These are phyloP conservation scores for Senna tora DNA, from an alignment of 306 rosid species.

Conservation along the genomic window DNA sequence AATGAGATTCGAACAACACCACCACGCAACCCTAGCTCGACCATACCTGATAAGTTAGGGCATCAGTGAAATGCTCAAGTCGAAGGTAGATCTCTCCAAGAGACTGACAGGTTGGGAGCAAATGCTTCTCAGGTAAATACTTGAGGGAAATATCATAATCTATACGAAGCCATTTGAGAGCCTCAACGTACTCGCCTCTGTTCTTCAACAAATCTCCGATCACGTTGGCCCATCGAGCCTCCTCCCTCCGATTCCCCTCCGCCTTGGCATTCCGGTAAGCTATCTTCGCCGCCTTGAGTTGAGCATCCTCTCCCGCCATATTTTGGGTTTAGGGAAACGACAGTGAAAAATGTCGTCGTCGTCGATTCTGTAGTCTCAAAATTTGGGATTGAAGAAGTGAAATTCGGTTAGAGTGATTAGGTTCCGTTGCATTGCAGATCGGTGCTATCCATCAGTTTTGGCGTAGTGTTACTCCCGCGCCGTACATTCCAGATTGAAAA, in stretches of 20 bases:
- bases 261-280: constrained; percentile 65
- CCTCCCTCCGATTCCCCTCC: constrained; percentile 81
- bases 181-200: constrained; percentile 74
- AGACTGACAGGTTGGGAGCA: constrained; percentile 85
- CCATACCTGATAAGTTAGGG: constrained; percentile 72
- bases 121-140: constrained; percentile 59
- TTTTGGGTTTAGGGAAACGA: neutral
- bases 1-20: neutral
- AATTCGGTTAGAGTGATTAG: too few relatives aligned
- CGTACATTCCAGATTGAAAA: constrained; percentile 16
- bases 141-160: constrained; percentile 69
- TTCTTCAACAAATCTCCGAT: constrained; percentile 68
- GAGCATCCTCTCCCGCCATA: constrained; percentile 53
- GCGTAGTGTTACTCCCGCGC: constrained; percentile 18
- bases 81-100: constrained; percentile 90
- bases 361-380: neutral
- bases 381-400: too few relatives aligned
- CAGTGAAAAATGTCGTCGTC: neutral
- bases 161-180: constrained; percentile 81
- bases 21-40: neutral
- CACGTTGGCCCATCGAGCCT: constrained; percentile 92
- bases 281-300: constrained; percentile 61
- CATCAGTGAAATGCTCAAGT: constrained; percentile 63
- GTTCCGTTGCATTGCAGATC: too few relatives aligned
- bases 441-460: too few relatives aligned